Evolutionary conservation across 2,329 filamentous ascomycete genomes (phyloP).

Genomic region (Exophiala bonariae): DNA sequence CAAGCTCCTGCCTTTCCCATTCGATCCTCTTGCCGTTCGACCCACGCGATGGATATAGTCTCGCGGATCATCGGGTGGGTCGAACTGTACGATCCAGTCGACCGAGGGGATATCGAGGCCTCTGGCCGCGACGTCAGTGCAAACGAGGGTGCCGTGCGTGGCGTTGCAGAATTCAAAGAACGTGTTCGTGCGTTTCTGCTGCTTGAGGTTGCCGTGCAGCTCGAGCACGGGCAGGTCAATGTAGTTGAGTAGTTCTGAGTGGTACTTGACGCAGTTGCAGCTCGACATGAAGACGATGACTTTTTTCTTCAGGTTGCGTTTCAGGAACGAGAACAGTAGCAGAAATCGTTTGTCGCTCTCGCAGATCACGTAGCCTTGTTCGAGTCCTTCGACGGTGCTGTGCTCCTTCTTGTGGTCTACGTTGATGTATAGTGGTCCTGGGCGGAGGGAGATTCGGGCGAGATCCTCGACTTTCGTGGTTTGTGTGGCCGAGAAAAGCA

Average conservation of each 20-base stretch:
- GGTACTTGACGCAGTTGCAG: conserved; percentile 93
- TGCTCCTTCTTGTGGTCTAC: conserved; percentile 88
- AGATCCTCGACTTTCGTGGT: conserved; percentile 98
- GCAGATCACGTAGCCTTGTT: conserved; percentile 94
- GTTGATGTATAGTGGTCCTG: conserved; percentile 93
- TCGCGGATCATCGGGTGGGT: conserved; percentile 85
- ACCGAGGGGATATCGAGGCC: conserved; percentile 94
- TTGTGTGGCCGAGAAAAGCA: conserved; percentile 98
- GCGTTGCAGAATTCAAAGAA: conserved; percentile 97
- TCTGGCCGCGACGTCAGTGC: conserved; percentile 93
- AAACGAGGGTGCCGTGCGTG: conserved; percentile 82
- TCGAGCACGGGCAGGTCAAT: conserved; percentile 89
- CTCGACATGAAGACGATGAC: conserved; percentile 95
- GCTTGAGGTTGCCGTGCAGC: conserved; percentile 94
- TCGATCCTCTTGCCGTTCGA: conserved; percentile 82
- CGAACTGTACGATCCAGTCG: conserved; percentile 95
- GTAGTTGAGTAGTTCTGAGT: conserved; percentile 93
- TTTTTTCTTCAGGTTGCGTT: conserved; percentile 91
- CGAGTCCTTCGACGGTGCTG: conserved; percentile 87
- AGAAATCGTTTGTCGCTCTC: conserved; percentile 93
- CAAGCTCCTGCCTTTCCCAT: conserved; percentile 81
- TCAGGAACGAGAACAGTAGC: conserved; percentile 90
- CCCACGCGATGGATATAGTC: conserved; percentile 97
- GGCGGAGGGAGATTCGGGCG: conserved; percentile 85
- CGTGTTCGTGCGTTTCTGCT: conserved; percentile 97